These are phyloP conservation scores for Silene latifolia DNA, from an alignment of 148 eudicot genomes.

Conservation along the genomic window DNA sequence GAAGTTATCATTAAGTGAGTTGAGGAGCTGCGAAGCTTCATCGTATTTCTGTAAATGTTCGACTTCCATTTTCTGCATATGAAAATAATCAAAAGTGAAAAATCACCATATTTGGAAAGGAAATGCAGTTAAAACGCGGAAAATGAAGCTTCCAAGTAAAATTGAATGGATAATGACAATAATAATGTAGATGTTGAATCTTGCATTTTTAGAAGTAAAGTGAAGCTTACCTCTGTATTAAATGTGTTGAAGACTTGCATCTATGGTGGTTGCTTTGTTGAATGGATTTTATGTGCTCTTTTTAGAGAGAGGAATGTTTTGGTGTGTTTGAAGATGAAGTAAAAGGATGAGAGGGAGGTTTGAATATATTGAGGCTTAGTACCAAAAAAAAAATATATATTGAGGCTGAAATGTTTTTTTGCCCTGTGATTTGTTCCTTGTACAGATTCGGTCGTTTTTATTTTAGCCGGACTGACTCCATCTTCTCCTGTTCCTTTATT, in stretches of 20 bases:
- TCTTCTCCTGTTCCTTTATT: no score
- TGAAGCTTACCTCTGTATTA: slow-evolving; percentile 1
- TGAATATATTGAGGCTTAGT: neutral
- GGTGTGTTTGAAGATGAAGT: neutral
- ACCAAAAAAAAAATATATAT: no score
- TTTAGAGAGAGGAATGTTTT: slow-evolving; percentile 4
- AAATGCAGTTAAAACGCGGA: neutral
- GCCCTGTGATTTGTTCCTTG: no score
- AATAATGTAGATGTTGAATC: no score
- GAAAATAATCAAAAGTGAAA: neutral
- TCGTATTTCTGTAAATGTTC: neutral
- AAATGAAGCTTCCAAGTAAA: neutral
- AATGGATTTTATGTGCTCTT: neutral
- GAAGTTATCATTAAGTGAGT: slow-evolving; percentile 6
- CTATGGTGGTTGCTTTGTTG: slow-evolving; percentile 19
- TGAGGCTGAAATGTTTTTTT: neutral
- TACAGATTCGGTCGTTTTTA: no score
- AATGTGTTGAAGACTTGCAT: neutral
- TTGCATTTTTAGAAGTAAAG: neutral
- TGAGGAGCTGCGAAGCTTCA: slow-evolving; percentile 12
- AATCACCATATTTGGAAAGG: neutral
- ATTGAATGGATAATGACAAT: neutral
- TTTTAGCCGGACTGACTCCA: no score
- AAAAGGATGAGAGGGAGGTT: neutral
- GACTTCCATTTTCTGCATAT: slow-evolving; percentile 27